Percentiles rank a stretch among this genome's conserved stretches.
These are phyloP conservation scores for Iodosphaeria phyllophila DNA, from an alignment of 2,329 filamentous ascomycete species.

Conservation along the genomic window DNA sequence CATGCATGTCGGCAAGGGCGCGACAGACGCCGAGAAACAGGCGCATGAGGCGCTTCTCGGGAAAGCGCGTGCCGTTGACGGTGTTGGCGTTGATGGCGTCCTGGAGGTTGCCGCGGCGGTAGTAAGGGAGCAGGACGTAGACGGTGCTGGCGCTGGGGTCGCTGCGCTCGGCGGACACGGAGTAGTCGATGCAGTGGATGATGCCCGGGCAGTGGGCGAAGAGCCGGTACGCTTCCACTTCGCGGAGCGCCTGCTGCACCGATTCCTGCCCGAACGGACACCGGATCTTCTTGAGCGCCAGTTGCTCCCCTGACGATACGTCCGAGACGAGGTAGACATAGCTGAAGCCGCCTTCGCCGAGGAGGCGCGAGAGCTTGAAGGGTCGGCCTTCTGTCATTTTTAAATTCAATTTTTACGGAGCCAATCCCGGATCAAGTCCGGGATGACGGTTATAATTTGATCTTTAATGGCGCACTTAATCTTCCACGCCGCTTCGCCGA, in stretches of 20 bases:
- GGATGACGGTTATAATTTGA: too few species aligned
- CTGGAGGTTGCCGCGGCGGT: slow-evolving; percentile 84
- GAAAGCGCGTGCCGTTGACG: slow-evolving; percentile 83
- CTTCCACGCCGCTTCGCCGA: too few species aligned
- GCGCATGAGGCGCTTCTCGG: slow-evolving; percentile 72
- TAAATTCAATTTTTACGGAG: background rate
- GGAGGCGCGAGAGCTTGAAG: slow-evolving; percentile 86
- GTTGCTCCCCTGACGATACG: slow-evolving; percentile 62
- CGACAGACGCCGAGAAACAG: slow-evolving; percentile 84
- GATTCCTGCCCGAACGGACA: slow-evolving; percentile 97
- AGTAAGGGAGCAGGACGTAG: slow-evolving; percentile 92
- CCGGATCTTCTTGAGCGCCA: slow-evolving; percentile 95
- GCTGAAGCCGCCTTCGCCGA: slow-evolving; percentile 96
- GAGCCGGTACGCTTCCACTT: slow-evolving; percentile 90
- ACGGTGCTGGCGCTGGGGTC: slow-evolving; percentile 71
- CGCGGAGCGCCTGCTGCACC: slow-evolving; percentile 83
- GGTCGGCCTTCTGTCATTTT: slow-evolving; percentile 32
- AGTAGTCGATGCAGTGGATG: slow-evolving; percentile 26
- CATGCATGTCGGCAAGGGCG: slow-evolving; percentile 78
- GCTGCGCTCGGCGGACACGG: slow-evolving; percentile 33
- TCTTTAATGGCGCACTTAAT: too few species aligned
- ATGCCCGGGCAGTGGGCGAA: slow-evolving; percentile 73
- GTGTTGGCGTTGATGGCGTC: slow-evolving; percentile 98
- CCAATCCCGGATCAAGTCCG: too few species aligned
- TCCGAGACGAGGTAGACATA: slow-evolving; percentile 98